Percentiles rank a stretch among this genome's conserved stretches.
Conservation (phyloP, 305 asterid genomes). For the Stenogyne calaminthoides region DNA sequence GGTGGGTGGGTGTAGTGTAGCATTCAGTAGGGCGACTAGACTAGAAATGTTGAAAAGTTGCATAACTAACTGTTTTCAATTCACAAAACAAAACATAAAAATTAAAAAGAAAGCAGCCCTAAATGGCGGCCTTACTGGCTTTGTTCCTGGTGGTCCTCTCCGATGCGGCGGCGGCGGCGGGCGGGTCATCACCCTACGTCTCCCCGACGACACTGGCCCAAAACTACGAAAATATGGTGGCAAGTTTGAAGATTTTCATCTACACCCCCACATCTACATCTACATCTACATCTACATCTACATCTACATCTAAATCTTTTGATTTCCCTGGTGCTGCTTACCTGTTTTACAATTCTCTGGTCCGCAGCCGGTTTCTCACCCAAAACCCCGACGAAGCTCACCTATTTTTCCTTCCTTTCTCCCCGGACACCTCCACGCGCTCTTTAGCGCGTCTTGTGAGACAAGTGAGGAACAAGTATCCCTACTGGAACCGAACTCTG, state of each 20-base stretch:
- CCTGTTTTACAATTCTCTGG: slow-evolving; percentile 60
- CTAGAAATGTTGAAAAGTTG: too few species aligned
- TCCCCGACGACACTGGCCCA: slow-evolving; percentile 54
- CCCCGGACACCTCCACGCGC: slow-evolving; percentile 65
- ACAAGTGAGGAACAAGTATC: slow-evolving; percentile 50
- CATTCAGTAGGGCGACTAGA: too few species aligned
- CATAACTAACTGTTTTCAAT: too few species aligned
- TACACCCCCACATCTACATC: slow-evolving; percentile 40
- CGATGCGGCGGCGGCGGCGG: not conserved
- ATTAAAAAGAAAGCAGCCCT: too few species aligned
- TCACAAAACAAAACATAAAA: too few species aligned
- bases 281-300: too few species aligned
- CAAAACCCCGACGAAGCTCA: slow-evolving; percentile 64
- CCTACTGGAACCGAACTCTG: slow-evolving; percentile 86
- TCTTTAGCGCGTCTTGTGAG: slow-evolving; percentile 61
- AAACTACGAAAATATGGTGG: slow-evolving; percentile 69
- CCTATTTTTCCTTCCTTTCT: slow-evolving; percentile 75
- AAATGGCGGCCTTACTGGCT: not conserved
- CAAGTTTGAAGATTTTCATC: slow-evolving; percentile 61
- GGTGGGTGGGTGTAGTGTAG: too few species aligned
- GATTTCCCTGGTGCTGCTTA: slow-evolving; percentile 49
- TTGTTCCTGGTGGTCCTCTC: slow-evolving; percentile 21
- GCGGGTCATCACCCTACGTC: slow-evolving; percentile 55
- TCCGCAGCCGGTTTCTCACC: slow-evolving; percentile 61
- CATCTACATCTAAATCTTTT: slow-evolving; percentile 34